These are phyloP conservation scores for Pythium plurisporium DNA, from an alignment of 352 stramenopile genomes.

Conservation along the genomic window DNA sequence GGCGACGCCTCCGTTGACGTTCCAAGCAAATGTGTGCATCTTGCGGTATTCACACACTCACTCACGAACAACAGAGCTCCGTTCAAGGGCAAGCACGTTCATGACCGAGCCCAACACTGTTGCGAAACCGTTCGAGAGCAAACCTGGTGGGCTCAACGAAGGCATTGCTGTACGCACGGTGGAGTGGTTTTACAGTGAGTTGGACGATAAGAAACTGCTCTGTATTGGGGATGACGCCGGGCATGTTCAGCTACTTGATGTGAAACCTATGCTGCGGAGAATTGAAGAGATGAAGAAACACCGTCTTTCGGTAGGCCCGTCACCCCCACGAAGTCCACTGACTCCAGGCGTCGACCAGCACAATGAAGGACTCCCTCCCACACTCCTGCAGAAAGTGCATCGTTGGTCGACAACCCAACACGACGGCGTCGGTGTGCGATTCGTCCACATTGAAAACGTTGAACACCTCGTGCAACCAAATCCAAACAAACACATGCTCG, in stretches of 20 bases:
- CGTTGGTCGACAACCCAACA: constrained; percentile 26
- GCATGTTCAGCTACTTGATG: constrained; percentile 17
- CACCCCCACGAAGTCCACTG: no score
- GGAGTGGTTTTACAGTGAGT: constrained; percentile 25
- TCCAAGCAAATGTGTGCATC: constrained; percentile 18
- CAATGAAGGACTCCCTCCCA: not conserved
- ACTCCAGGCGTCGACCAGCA: not conserved
- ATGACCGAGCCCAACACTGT: constrained; percentile 21
- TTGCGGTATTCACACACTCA: constrained; percentile 16
- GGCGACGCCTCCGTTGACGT: constrained; percentile 23
- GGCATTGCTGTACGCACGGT: constrained; percentile 12
- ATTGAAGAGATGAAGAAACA: constrained; percentile 20
- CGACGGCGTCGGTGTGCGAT: constrained; percentile 19
- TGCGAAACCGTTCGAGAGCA: not conserved
- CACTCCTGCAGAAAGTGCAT: constrained; percentile 17
- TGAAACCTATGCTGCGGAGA: constrained; percentile 14
- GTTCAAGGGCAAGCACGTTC: constrained; percentile 12
- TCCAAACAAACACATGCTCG: constrained; percentile 13
- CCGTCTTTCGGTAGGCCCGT: not conserved
- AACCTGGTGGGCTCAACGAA: not conserved
- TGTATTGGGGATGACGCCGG: constrained; percentile 41
- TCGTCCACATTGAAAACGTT: constrained; percentile 8
- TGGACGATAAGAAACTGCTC: constrained; percentile 24
- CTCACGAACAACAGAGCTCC: not conserved
- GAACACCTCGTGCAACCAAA: constrained; percentile 9